Conservation (phyloP, 2,329 filamentous ascomycete species). For the Ascosphaera aggregata region DNA sequence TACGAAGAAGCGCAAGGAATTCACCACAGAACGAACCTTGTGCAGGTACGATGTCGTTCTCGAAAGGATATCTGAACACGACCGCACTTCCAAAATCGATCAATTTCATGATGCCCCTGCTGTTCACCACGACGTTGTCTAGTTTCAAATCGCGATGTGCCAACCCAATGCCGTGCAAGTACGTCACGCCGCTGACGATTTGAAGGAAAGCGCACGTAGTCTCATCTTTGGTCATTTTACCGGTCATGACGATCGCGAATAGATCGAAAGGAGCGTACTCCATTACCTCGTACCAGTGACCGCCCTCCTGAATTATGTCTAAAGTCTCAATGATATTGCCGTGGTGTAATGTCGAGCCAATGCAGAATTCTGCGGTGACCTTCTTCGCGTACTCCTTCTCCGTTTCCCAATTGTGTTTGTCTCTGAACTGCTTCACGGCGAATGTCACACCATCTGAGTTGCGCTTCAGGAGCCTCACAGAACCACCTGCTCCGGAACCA, state of each 20-base stretch:
- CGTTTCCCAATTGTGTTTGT: conserved; percentile 77
- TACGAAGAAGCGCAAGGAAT: background rate
- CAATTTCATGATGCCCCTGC: conserved; percentile 95
- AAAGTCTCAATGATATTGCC: conserved; percentile 97
- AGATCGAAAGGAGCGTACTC: conserved; percentile 92
- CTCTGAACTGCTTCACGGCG: conserved; percentile 90
- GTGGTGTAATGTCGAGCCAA: conserved; percentile 88
- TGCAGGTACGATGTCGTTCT: conserved; percentile 61
- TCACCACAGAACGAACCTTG: conserved; percentile 39
- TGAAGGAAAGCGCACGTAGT: conserved; percentile 81
- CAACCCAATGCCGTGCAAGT: conserved; percentile 82
- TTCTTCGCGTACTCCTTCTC: conserved; percentile 97
- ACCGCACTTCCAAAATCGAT: conserved; percentile 97
- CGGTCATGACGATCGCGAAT: conserved; percentile 97
- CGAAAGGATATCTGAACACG: conserved; percentile 93
- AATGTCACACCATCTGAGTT: conserved; percentile 85
- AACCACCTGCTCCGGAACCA: conserved; percentile 83
- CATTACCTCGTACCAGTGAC: conserved; percentile 96
- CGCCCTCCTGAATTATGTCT: conserved; percentile 86
- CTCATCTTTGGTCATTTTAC: conserved; percentile 84
- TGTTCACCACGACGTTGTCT: conserved; percentile 94
- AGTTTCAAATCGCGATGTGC: conserved; percentile 90
- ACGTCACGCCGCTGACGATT: conserved; percentile 83
- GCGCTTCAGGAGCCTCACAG: conserved; percentile 80
- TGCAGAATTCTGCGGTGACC: conserved; percentile 92